A percentile compares a stretch with the other conserved stretches of the same genome.
Conservation (phyloP, 208 protist genomes). For the Acanthamoeba culbertsoni region DNA sequence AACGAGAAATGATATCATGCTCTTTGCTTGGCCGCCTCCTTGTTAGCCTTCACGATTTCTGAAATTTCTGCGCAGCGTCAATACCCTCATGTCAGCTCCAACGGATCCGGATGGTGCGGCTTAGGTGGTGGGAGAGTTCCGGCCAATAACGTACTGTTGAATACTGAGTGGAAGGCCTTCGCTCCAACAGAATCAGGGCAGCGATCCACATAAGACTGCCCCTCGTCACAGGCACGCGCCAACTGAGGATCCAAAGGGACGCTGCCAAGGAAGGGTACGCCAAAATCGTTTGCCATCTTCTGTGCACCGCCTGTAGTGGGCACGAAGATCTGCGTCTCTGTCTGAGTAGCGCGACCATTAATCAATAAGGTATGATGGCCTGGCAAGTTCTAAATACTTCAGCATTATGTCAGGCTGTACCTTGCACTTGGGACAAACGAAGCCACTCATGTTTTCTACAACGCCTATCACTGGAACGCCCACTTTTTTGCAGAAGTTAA, state of each 20-base stretch:
- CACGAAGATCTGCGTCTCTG: constrained; percentile 92
- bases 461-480: constrained; percentile 96
- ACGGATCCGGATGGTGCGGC: neutral
- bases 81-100: neutral
- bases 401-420: neutral
- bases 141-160: constrained; percentile 29
- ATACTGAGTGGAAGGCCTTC: constrained; percentile 10
- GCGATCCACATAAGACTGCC: constrained; percentile 47
- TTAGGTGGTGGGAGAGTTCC: neutral
- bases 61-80: neutral
- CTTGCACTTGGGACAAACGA: constrained; percentile 91
- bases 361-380: neutral
- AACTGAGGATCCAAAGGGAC: constrained; percentile 83
- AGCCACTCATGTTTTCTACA: constrained; percentile 99
- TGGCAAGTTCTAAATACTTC: neutral
- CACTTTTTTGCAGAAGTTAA: constrained; percentile 98
- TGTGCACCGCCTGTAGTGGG: constrained; percentile 79
- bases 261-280: constrained; percentile 76
- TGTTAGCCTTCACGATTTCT: constrained; percentile 37
- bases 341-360: constrained; percentile 43
- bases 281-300: constrained; percentile 74
- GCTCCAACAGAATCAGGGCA: neutral
- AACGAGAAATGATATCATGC: too few species aligned
- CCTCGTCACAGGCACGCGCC: constrained; percentile 74
- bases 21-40: neutral